Evolutionary conservation across 495 filamentous ascomycete genomes (phyloP).

Genomic region (Xylaria longipes): DNA sequence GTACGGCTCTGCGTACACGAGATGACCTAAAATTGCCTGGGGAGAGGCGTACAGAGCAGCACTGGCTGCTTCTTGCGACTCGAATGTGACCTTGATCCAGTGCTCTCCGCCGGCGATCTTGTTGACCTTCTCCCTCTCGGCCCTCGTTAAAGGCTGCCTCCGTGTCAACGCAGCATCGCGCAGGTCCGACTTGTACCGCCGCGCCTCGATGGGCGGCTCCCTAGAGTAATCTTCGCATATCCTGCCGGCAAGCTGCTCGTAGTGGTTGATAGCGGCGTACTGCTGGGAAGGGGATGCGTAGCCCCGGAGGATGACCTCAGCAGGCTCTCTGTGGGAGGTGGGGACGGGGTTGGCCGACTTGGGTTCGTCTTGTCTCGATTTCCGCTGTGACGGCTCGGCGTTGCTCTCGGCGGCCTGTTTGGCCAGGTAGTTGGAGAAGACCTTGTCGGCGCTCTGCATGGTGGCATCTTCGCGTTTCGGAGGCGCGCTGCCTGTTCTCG

Average conservation of each 20-base stretch:
- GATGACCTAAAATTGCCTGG: slow-evolving; percentile 74
- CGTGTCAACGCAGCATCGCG: slow-evolving; percentile 69
- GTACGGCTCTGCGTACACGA: slow-evolving; percentile 80
- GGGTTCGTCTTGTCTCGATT: slow-evolving; percentile 44
- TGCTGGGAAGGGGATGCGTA: slow-evolving; percentile 72
- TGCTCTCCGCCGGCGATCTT: slow-evolving; percentile 76
- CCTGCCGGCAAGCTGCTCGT: slow-evolving; percentile 76
- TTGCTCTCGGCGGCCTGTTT: slow-evolving; percentile 35
- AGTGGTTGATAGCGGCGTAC: slow-evolving; percentile 85
- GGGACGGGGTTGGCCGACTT: slow-evolving; percentile 34
- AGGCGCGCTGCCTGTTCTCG: slow-evolving; percentile 55
- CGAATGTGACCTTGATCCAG: slow-evolving; percentile 95
- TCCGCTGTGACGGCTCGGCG: slow-evolving; percentile 35
- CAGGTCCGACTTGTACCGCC: slow-evolving; percentile 63
- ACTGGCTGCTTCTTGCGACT: slow-evolving; percentile 79
- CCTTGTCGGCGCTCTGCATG: slow-evolving; percentile 57
- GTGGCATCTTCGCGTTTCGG: slow-evolving; percentile 62
- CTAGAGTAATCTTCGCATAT: slow-evolving; percentile 93
- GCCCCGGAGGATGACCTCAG: slow-evolving; percentile 84
- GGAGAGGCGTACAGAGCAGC: slow-evolving; percentile 77
- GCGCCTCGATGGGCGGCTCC: slow-evolving; percentile 62
- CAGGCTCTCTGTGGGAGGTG: slow-evolving; percentile 56
- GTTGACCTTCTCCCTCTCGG: slow-evolving; percentile 77
- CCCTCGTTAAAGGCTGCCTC: slow-evolving; percentile 63
- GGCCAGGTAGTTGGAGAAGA: slow-evolving; percentile 53